phyloP scores from a whole-genome alignment of 345 rosid species.

The Hypericum perforatum region DNA sequence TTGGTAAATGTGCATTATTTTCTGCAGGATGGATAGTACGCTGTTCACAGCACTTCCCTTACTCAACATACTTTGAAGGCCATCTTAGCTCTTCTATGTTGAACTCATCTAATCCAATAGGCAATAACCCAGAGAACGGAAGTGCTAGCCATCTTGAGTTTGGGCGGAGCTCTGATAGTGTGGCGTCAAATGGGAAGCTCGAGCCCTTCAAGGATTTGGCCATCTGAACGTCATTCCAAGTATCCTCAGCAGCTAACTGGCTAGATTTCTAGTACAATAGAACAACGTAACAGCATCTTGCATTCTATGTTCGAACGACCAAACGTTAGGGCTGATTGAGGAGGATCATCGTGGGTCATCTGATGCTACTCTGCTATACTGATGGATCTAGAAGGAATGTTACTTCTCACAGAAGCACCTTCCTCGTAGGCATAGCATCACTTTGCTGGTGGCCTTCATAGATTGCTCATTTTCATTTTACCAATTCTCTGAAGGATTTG shows the following conservation, averaged over 20 bases:
- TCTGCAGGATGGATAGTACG: slow-evolving; percentile 76
- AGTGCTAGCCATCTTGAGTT: slow-evolving; percentile 29
- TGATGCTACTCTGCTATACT: too few species aligned
- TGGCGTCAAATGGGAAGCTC: slow-evolving; percentile 60
- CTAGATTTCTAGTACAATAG: too few species aligned
- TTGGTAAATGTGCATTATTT: neutral
- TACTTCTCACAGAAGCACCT: too few species aligned
- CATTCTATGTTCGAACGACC: neutral
- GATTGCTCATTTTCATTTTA: too few species aligned
- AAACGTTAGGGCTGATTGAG: slow-evolving; percentile 9
- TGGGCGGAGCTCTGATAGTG: slow-evolving; percentile 27
- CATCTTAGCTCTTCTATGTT: slow-evolving; percentile 44
- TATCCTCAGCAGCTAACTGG: slow-evolving; percentile 5
- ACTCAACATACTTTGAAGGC: slow-evolving; percentile 79
- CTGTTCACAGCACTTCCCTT: slow-evolving; percentile 61
- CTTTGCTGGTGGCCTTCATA: too few species aligned
- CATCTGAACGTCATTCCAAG: slow-evolving; percentile 8
- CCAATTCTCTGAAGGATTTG: too few species aligned
- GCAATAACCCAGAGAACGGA: slow-evolving; percentile 46
- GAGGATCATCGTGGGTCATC: slow-evolving; percentile 3
- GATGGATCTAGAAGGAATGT: too few species aligned
- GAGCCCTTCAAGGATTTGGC: slow-evolving; percentile 32
- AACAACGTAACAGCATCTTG: slow-evolving; percentile 4
- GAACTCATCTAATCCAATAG: slow-evolving; percentile 36
- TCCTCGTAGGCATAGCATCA: too few species aligned